Conservation (phyloP, 2,329 filamentous ascomycete genomes). For the Sporothrix brasiliensis region DNA sequence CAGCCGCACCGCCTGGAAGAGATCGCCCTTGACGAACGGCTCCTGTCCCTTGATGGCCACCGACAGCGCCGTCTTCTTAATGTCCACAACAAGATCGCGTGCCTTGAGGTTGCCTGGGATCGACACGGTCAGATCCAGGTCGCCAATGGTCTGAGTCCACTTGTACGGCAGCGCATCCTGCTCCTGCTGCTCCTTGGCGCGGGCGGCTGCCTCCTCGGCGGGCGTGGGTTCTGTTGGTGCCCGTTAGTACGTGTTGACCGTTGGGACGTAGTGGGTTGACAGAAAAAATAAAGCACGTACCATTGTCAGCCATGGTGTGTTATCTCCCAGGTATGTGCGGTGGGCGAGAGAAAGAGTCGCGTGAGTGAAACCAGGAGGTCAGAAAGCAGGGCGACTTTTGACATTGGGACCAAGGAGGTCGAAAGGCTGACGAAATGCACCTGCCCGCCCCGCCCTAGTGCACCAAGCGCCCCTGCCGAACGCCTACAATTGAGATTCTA, state of each 20-base stretch:
- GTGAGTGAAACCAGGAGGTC: neutral
- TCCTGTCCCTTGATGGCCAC: constrained; percentile 88
- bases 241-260: constrained; percentile 7
- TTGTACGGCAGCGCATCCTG: constrained; percentile 93
- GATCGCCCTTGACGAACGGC: constrained; percentile 82
- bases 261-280: neutral
- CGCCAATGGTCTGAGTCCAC: constrained; percentile 91
- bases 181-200: constrained; percentile 77
- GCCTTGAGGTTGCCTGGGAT: constrained; percentile 84
- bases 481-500: constrained; percentile 21
- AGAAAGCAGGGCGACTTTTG: neutral
- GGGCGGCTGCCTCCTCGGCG: constrained; percentile 61
- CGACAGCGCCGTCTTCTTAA: constrained; percentile 76
- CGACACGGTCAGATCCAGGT: constrained; percentile 77
- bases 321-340: neutral
- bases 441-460: constrained; percentile 12
- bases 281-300: neutral
- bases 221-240: constrained; percentile 53
- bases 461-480: neutral
- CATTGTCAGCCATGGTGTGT: constrained; percentile 27
- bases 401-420: neutral
- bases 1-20: constrained; percentile 75
- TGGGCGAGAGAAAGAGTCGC: neutral
- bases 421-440: constrained; percentile 32
- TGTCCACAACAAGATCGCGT: constrained; percentile 77